These are phyloP conservation scores for Candida adriatica DNA, from an alignment of 805 yeast species.

Conservation along the genomic window DNA sequence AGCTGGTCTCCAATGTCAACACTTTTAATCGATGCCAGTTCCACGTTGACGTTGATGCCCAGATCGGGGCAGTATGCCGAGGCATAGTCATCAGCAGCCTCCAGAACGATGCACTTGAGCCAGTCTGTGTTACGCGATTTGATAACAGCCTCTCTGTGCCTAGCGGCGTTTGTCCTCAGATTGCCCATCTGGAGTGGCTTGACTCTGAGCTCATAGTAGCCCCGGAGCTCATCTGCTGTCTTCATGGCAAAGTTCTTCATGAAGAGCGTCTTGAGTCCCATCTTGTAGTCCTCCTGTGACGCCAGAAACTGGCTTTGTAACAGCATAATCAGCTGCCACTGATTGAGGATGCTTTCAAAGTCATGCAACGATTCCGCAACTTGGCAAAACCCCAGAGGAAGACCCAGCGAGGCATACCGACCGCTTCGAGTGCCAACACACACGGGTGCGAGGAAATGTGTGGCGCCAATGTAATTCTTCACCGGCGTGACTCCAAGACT, in stretches of 20 bases:
- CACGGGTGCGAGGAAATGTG: slow-evolving; percentile 5
- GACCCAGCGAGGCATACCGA: slow-evolving; percentile 8
- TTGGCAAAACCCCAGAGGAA: slow-evolving; percentile 5
- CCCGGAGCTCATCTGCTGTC: slow-evolving; percentile 2
- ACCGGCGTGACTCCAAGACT: slow-evolving; percentile 10
- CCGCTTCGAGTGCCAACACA: background rate
- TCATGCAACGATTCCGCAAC: slow-evolving; percentile 7
- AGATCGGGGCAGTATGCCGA: slow-evolving; percentile 10
- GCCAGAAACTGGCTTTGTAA: slow-evolving; percentile 8
- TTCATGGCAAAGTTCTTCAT: slow-evolving; percentile 5
- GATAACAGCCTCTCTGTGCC: no score
- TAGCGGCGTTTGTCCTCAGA: no score
- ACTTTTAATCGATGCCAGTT: slow-evolving; percentile 4
- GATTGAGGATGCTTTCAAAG: slow-evolving; percentile 10
- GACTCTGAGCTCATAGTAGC: slow-evolving; percentile 6
- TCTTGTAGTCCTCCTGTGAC: slow-evolving; percentile 9
- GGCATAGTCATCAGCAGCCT: slow-evolving; percentile 1
- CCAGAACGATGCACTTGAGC: slow-evolving; percentile 9
- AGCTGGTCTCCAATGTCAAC: slow-evolving; percentile 13
- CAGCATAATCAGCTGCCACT: slow-evolving; percentile 11
- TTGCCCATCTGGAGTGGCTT: slow-evolving; percentile 7
- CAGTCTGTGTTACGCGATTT: slow-evolving; percentile 6
- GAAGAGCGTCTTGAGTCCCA: slow-evolving; percentile 10
- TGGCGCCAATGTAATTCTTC: slow-evolving; percentile 10
- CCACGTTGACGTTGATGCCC: slow-evolving; percentile 6